Percentiles rank a stretch among this genome's conserved stretches.
phyloP scores from a whole-genome alignment of 169 alveolate genomes.

The Eimeria praecox region DNA sequence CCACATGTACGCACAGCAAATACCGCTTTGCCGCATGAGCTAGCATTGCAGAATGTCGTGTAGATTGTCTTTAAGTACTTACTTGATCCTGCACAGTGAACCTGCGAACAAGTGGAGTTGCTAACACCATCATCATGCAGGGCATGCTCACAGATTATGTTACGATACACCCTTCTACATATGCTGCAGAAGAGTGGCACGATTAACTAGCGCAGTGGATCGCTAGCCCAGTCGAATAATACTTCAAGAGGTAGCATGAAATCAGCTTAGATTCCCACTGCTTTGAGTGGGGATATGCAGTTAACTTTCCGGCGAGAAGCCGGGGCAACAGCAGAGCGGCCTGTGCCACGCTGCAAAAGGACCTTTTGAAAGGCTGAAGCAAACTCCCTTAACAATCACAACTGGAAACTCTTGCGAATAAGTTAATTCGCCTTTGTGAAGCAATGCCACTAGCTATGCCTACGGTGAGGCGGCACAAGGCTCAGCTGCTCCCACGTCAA shows the following conservation, averaged over 20 bases:
- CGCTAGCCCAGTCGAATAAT: background rate
- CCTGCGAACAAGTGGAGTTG: no score
- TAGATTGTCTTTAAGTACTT: no score
- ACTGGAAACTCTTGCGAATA: background rate
- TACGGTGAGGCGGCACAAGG: background rate
- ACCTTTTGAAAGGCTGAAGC: background rate
- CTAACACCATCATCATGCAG: no score
- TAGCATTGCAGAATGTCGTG: no score
- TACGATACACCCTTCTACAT: no score
- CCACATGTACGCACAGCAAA: no score
- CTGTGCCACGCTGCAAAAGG: no score
- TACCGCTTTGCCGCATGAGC: no score
- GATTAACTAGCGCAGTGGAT: background rate
- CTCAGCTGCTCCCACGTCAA: background rate
- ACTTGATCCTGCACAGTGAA: no score
- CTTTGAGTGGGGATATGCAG: background rate
- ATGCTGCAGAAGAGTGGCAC: no score
- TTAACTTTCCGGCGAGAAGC: background rate
- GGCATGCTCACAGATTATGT: no score
- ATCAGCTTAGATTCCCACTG: background rate
- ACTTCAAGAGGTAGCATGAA: no score
- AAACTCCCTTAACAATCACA: background rate
- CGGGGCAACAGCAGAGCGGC: background rate
- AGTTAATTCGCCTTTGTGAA: background rate
- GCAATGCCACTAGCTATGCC: background rate